phyloP scores from a whole-genome alignment of 164 flowering plant species.

The Annona cherimola region DNA sequence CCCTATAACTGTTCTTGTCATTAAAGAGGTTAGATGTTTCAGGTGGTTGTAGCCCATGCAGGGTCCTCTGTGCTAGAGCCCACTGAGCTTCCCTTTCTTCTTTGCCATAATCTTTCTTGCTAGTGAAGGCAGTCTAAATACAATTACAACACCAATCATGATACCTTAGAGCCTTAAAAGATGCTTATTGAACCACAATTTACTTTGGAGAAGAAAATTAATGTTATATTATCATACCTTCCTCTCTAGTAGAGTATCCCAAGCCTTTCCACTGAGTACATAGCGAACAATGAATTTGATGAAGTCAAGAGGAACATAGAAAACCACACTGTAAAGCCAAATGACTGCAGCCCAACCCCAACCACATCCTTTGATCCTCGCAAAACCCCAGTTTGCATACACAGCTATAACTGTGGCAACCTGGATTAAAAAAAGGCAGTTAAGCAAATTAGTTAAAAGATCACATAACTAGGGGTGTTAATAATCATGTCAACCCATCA shows the following conservation, averaged over 20 bases:
- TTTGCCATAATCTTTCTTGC: conserved; percentile 90
- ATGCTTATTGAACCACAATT: background rate
- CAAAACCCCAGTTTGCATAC: conserved; percentile 92
- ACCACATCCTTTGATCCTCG: conserved; percentile 69
- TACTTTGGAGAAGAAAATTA: background rate
- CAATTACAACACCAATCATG: background rate
- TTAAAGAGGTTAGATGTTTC: conserved; percentile 51
- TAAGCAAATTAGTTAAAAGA: too few species aligned
- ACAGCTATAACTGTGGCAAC: conserved; percentile 90
- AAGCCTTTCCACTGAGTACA: conserved; percentile 81
- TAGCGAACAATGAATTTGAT: conserved; percentile 80
- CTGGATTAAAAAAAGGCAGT: conserved; percentile 23
- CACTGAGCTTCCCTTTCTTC: conserved; percentile 98
- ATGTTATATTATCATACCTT: conserved; percentile 39
- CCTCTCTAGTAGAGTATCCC: conserved; percentile 76
- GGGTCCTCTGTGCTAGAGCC: conserved; percentile 94
- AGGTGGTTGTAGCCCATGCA: conserved; percentile 92
- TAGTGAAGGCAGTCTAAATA: conserved; percentile 87
- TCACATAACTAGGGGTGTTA: too few species aligned
- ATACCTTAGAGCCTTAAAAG: background rate
- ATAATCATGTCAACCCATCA: too few species aligned
- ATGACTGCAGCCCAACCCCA: conserved; percentile 99
- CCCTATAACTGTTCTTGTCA: conserved; percentile 87
- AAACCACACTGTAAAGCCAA: conserved; percentile 84
- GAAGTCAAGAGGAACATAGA: conserved; percentile 78